A percentile compares a stretch with the other conserved stretches of the same genome.
These are phyloP conservation scores for Crithidia brevicula DNA, from an alignment of 208 protist genomes.

Conservation along the genomic window DNA sequence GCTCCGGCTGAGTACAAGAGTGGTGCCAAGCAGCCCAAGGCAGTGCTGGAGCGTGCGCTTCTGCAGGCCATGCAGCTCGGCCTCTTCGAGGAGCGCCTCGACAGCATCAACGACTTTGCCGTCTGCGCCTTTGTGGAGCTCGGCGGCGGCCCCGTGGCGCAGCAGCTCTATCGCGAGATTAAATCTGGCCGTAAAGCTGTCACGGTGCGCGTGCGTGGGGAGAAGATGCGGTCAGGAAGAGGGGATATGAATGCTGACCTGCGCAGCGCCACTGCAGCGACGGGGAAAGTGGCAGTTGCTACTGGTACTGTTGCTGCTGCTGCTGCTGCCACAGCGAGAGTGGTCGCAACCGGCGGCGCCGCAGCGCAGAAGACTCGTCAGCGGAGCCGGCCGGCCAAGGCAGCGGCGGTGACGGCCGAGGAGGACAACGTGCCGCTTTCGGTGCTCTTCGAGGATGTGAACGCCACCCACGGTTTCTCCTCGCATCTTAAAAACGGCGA, in stretches of 20 bases:
- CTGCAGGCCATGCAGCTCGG: constrained; percentile 70
- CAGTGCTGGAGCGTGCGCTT: constrained; percentile 71
- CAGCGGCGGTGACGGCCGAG: background rate
- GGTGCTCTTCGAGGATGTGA: constrained; percentile 6
- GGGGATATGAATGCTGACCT: constrained; percentile 2
- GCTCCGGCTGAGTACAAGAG: constrained; percentile 84
- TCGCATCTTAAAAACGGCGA: background rate
- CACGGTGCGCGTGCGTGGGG: constrained; percentile 47
- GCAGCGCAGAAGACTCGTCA: background rate
- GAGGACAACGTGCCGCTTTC: constrained; percentile 17
- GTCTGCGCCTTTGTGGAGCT: constrained; percentile 72
- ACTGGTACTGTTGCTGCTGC: background rate
- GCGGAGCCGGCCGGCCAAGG: background rate
- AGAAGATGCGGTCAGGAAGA: constrained; percentile 16
- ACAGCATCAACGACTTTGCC: constrained; percentile 73
- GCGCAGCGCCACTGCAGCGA: background rate
- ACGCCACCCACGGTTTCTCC: background rate
- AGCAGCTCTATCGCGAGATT: constrained; percentile 43
- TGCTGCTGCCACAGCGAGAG: background rate
- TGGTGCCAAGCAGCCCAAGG: constrained; percentile 50
- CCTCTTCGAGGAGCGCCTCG: constrained; percentile 75
- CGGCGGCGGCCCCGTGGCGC: constrained; percentile 44
- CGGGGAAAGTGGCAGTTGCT: background rate
- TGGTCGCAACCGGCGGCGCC: background rate
- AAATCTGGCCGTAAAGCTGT: constrained; percentile 36